Evolutionary conservation across 768 basidiomycete species (phyloP).

Genomic region (Trichaptum fuscoviolaceum): DNA sequence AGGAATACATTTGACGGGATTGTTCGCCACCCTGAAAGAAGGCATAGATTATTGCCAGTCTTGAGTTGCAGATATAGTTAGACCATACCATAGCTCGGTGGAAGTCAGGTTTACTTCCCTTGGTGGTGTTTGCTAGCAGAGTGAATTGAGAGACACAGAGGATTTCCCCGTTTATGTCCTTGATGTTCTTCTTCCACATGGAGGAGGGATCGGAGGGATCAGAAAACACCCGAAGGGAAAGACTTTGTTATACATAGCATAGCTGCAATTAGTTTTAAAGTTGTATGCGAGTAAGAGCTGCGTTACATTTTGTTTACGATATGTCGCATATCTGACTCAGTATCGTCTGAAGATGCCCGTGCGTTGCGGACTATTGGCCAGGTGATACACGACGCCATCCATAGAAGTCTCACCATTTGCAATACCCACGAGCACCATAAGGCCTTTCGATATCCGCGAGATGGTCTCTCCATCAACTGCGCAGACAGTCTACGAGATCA

Average conservation of each 20-base stretch:
- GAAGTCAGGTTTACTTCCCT: conserved; percentile 90
- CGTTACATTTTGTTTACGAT: conserved; percentile 82
- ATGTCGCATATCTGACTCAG: conserved; percentile 58
- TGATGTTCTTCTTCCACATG: conserved; percentile 87
- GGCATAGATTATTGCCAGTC: conserved; percentile 1
- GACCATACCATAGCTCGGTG: conserved; percentile 81
- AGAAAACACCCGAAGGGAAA: conserved; percentile 70
- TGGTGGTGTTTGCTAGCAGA: conserved; percentile 77
- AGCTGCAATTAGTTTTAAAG: conserved; percentile 10
- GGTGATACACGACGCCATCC: conserved; percentile 5
- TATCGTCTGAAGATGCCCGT: conserved; percentile 83
- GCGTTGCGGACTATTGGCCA: conserved; percentile 7
- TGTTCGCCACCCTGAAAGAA: conserved; percentile 52
- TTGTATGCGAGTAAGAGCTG: conserved; percentile 8
- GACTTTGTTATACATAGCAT: conserved; percentile 32
- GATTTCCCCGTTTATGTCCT: conserved; percentile 85
- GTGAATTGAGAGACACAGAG: conserved; percentile 96
- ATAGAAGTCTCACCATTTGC: conserved; percentile 54
- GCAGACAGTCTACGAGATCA: neutral
- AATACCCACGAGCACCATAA: conserved; percentile 90
- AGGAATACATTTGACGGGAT: conserved; percentile 64
- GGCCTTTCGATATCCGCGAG: conserved; percentile 75
- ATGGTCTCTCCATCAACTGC: conserved; percentile 76
- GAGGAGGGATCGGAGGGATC: conserved; percentile 45
- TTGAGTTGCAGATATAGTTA: conserved; percentile 3